These are phyloP conservation scores for Cystobasidium sp. DNA, from an alignment of 1,284 basidiomycete species.

Conservation along the genomic window DNA sequence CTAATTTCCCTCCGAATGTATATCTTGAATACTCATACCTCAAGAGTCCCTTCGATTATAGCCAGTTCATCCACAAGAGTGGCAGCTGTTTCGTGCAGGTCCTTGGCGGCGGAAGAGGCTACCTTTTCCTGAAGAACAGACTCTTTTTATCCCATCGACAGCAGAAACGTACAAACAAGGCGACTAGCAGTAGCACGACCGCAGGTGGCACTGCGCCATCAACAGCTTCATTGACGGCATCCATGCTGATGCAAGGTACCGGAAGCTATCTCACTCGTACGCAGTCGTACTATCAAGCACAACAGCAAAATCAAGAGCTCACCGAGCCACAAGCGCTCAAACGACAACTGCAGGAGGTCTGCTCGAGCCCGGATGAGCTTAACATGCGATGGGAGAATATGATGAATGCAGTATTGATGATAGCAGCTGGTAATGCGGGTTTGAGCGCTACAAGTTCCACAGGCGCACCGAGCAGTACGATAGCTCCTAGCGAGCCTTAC, in stretches of 20 bases:
- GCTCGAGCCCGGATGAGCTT: constrained; percentile 32
- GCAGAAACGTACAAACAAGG: constrained; percentile 16
- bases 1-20: constrained; percentile 70
- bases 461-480: constrained; percentile 8
- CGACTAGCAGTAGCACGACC: not conserved
- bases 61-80: constrained; percentile 85
- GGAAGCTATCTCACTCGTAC: constrained; percentile 27
- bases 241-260: constrained; percentile 9
- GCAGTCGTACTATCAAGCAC: constrained; percentile 28
- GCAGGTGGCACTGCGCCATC: constrained; percentile 10
- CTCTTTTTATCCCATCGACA: constrained; percentile 57
- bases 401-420: constrained; percentile 25
- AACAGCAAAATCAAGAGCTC: constrained; percentile 8
- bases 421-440: constrained; percentile 26
- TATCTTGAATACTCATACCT: constrained; percentile 90
- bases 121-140: constrained; percentile 84
- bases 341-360: constrained; percentile 31
- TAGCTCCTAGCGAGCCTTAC: constrained; percentile 13
- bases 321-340: constrained; percentile 22
- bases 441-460: not conserved
- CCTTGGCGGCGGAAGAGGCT: constrained; percentile 64
- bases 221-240: constrained; percentile 8
- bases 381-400: constrained; percentile 39
- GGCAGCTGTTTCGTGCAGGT: constrained; percentile 82
- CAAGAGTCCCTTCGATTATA: constrained; percentile 71